Evolutionary conservation across 371 early-diverging fungal genomes (phyloP).

Genomic region (Coemansia sp.): DNA sequence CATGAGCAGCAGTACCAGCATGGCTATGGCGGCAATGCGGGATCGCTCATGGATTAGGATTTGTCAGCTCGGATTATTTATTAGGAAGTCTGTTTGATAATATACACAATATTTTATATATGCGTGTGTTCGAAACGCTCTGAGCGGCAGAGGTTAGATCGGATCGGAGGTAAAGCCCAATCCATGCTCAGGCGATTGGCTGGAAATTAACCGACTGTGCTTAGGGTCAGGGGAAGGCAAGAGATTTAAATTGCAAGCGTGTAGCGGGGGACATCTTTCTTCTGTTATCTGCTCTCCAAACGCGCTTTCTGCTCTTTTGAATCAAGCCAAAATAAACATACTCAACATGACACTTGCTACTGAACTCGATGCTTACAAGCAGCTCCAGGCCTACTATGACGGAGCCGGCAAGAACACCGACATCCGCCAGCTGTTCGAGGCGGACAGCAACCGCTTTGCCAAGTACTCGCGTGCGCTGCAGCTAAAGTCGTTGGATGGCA

Average conservation of each 20-base stretch:
- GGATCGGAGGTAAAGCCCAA: background rate
- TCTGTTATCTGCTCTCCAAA: background rate
- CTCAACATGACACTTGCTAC: slow-evolving; percentile 66
- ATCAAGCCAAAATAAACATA: background rate
- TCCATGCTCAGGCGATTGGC: background rate
- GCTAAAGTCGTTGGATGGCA: slow-evolving; percentile 54
- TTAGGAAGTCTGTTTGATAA: background rate
- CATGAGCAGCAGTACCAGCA: slow-evolving; percentile 36
- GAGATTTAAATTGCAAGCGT: background rate
- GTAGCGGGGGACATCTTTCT: background rate
- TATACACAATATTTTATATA: background rate
- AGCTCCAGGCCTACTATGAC: slow-evolving; percentile 84
- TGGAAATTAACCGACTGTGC: slow-evolving; percentile 2
- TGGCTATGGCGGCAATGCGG: slow-evolving; percentile 46
- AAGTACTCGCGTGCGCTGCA: slow-evolving; percentile 75
- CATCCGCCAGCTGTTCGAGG: slow-evolving; percentile 75
- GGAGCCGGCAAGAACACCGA: slow-evolving; percentile 67
- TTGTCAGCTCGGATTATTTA: background rate
- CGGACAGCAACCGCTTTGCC: slow-evolving; percentile 74
- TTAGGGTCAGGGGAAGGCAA: background rate
- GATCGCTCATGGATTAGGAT: slow-evolving; percentile 40
- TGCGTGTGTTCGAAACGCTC: background rate
- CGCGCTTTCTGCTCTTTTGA: background rate
- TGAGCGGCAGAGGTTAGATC: background rate
- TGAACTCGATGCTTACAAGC: slow-evolving; percentile 76